Conservation (phyloP, 2,329 filamentous ascomycete species). For the Kalmusia sp. region DNA sequence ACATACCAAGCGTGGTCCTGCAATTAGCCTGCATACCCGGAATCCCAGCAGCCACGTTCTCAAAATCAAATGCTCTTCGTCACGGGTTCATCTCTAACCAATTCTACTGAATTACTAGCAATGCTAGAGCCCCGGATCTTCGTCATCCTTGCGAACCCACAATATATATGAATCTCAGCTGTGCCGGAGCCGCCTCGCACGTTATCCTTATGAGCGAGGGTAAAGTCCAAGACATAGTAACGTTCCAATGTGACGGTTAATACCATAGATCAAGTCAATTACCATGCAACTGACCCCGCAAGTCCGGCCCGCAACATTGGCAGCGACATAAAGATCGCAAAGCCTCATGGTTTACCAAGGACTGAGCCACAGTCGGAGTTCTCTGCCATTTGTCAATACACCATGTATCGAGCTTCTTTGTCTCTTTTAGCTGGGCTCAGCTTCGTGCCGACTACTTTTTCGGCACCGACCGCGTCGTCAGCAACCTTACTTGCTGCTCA, state of each 20-base stretch:
- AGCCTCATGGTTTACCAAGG: not conserved
- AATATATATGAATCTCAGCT: constrained; percentile 6
- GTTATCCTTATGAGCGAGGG: constrained; percentile 2
- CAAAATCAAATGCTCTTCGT: not conserved
- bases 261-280: constrained; percentile 8
- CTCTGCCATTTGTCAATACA: not conserved
- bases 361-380: not conserved
- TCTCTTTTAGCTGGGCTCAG: constrained; percentile 2
- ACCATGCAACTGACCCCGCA: constrained; percentile 7
- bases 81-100: constrained; percentile 1
- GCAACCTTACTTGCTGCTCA: constrained; percentile 3
- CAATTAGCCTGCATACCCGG: constrained; percentile 10
- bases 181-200: not conserved
- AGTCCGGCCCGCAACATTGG: not conserved
- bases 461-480: constrained; percentile 4
- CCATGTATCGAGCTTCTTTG: constrained; percentile 6
- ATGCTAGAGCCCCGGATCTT: not conserved
- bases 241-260: constrained; percentile 7
- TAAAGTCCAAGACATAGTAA: constrained; percentile 1
- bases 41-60: constrained; percentile 8
- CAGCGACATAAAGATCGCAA: constrained; percentile 9
- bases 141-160: not conserved
- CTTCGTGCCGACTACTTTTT: constrained; percentile 1
- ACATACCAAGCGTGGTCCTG: not conserved
- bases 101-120: not conserved